Conservation (phyloP, 2,329 filamentous ascomycete genomes). For the Massarina eburnea region DNA sequence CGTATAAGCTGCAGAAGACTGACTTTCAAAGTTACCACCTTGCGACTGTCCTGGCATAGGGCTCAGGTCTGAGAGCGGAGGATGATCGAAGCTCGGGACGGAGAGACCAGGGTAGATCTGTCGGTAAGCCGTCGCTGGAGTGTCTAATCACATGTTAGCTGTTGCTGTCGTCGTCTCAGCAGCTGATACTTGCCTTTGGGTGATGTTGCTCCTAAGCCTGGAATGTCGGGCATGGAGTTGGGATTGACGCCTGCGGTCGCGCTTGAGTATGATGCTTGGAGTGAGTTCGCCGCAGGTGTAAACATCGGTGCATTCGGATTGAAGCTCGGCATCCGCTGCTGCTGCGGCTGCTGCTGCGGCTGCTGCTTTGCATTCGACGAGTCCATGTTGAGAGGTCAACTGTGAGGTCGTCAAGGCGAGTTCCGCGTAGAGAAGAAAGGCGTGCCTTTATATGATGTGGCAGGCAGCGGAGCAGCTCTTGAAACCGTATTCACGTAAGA, state of each 20-base stretch:
- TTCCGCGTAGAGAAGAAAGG: no score
- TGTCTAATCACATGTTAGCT: neutral
- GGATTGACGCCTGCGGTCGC: neutral
- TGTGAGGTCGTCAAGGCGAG: neutral
- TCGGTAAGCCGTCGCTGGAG: neutral
- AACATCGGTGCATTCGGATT: conserved; percentile 13
- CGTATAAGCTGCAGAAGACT: neutral
- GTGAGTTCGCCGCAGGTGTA: conserved; percentile 1
- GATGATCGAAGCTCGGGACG: neutral
- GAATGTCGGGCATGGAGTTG: neutral
- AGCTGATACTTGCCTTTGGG: neutral
- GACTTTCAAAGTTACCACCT: neutral
- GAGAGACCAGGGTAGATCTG: neutral
- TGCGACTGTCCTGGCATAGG: neutral
- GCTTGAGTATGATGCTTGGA: neutral
- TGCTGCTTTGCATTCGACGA: neutral
- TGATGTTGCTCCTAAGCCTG: neutral
- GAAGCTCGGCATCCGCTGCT: conserved; percentile 5
- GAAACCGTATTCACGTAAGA: neutral
- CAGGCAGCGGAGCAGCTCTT: neutral
- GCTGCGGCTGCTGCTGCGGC: neutral
- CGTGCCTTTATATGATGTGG: neutral
- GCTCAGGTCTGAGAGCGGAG: neutral
- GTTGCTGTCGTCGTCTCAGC: neutral
- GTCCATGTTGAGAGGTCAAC: neutral